Percentiles rank a stretch among this genome's conserved stretches.
phyloP scores from a whole-genome alignment of 345 rosid genomes.

The Anacardium occidentale region DNA sequence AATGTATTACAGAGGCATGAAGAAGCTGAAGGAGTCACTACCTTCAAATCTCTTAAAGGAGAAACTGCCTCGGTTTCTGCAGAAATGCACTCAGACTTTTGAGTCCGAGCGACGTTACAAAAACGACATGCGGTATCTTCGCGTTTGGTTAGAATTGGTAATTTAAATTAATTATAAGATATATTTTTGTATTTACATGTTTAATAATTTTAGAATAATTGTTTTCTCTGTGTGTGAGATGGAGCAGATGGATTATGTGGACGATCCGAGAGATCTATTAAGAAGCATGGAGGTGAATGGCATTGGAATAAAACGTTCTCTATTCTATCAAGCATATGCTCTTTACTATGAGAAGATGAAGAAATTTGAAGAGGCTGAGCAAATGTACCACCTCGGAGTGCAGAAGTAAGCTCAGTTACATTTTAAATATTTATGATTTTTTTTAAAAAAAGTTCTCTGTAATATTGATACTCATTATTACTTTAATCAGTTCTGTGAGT shows the following conservation, averaged over 20 bases:
- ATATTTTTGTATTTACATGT: background rate
- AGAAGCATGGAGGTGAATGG: constrained; percentile 69
- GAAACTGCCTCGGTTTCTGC: constrained; percentile 88
- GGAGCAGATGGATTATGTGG: constrained; percentile 88
- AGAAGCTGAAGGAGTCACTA: constrained; percentile 65
- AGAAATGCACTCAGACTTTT: constrained; percentile 73
- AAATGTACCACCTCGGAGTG: constrained; percentile 77
- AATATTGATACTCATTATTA: too few relatives aligned
- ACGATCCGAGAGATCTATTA: constrained; percentile 68
- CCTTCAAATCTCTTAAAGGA: constrained; percentile 49
- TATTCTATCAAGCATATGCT: constrained; percentile 90
- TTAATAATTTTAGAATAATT: background rate
- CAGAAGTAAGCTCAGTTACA: constrained; percentile 57
- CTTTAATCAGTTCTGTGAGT: too few relatives aligned
- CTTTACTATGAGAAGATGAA: constrained; percentile 82
- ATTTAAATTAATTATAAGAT: background rate
- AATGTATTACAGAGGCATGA: constrained; percentile 52
- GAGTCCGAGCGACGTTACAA: constrained; percentile 70
- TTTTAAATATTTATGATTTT: background rate
- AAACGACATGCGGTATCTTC: constrained; percentile 80
- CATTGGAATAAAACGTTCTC: constrained; percentile 65
- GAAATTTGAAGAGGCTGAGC: constrained; percentile 84
- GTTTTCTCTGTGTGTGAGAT: constrained; percentile 1
- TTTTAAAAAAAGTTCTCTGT: too few relatives aligned
- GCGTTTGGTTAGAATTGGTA: constrained; percentile 95